phyloP scores from a whole-genome alignment of 495 filamentous ascomycete species.

The Darksidea phi region DNA sequence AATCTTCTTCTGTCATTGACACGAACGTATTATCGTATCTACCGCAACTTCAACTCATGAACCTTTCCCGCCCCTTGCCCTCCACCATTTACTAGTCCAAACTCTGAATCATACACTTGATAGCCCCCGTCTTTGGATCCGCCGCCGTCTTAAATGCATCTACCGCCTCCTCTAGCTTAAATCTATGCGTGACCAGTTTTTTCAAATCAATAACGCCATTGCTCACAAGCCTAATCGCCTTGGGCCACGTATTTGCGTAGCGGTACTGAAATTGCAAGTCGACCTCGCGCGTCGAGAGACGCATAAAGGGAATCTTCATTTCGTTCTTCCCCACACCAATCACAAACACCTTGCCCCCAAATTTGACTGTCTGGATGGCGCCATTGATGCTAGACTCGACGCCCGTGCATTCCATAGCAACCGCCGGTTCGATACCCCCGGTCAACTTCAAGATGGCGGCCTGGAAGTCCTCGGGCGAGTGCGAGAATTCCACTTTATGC shows the following conservation, averaged over 20 bases:
- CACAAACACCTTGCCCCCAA: conserved; percentile 90
- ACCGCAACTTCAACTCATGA: not conserved
- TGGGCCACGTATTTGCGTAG: conserved; percentile 92
- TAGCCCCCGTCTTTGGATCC: conserved; percentile 86
- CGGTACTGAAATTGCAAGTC: conserved; percentile 95
- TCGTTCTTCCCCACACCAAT: conserved; percentile 92
- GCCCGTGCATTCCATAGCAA: conserved; percentile 86
- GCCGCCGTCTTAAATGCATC: conserved; percentile 85
- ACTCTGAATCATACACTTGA: conserved; percentile 90
- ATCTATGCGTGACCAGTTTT: conserved; percentile 84
- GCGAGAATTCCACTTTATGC: conserved; percentile 67
- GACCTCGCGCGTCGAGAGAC: conserved; percentile 82
- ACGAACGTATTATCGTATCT: too few species aligned
- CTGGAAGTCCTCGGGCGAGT: conserved; percentile 68
- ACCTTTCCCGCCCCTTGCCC: not conserved
- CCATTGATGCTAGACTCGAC: conserved; percentile 84
- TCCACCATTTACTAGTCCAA: conserved; percentile 37
- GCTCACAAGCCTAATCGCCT: conserved; percentile 82
- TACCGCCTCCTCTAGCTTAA: conserved; percentile 77
- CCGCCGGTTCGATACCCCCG: conserved; percentile 69
- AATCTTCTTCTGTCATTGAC: too few species aligned
- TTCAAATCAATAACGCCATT: conserved; percentile 76
- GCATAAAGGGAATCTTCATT: conserved; percentile 92
- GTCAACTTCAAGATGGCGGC: conserved; percentile 63
- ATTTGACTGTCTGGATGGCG: conserved; percentile 84